Base-by-base conservation (phyloP, 306 rosid species). In the Styphnolobium japonicum region DNA sequence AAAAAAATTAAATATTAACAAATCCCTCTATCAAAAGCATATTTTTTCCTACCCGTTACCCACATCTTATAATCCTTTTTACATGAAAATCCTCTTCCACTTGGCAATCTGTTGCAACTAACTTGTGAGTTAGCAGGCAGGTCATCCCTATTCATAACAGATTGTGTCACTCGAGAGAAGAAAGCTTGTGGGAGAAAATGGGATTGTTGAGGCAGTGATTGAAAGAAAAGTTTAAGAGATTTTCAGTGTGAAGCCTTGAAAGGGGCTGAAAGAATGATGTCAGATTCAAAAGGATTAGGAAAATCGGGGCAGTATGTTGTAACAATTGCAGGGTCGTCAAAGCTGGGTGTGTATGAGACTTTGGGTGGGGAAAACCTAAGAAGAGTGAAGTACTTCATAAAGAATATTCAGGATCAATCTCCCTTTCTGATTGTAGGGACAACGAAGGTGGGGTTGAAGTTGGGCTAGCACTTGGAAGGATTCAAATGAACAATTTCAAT, bases 361-460 rank as follows among this genome's bases (percentile, higher is more conserved):
- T 85, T 65, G 88, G 86, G 15, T 77, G 73, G 75, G 88, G 81
- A 12, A 85, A 39, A 57, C 84, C 79, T 0, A 62, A 33, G 55
- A 85, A 73, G 64, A 40, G 53, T 16, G 84, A 81, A 33, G 6
- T 45, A 6, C 75, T 81, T 51, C 86, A 85, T 0, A 51, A 23
- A 37, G 81, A 73, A 9, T 22, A 11, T 14, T 67, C 75, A 0
- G 66, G 49, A 15, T 21, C 70, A 5, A 11, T 85, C 6, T 39
- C 61, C 25, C 53, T 81, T 33, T 5, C 34, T 10, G 86, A 85
- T 4, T 9, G 19, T 14, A 27, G 81, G 21, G 70, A 77, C 1
- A 31, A 27, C 0, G 12, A 67, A 3, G 64, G 40, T 66, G 86
- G 76, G 3, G 31, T 78, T 31, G 88, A 78, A 45, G 21, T 85